Conservation (phyloP, 129 eudicot species). For the Heracleum sosnowskyi region DNA sequence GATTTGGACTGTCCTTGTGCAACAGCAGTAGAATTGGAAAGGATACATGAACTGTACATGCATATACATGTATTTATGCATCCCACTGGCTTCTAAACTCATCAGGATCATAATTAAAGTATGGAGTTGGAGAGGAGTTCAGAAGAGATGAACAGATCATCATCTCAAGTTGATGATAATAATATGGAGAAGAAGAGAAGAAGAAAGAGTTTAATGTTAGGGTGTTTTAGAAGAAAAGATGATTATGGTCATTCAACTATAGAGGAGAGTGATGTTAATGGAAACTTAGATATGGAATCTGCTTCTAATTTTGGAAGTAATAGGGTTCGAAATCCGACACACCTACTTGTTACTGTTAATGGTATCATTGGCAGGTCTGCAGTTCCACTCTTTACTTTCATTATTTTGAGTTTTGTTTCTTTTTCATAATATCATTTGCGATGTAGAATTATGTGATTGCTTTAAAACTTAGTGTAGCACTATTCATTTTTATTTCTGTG, state of each 20-base stretch:
- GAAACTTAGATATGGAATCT: conserved; percentile 52
- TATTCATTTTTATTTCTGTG: neutral
- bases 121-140: neutral
- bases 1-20: too few species aligned
- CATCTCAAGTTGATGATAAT: neutral
- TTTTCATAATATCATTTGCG: too few species aligned
- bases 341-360: conserved; percentile 70
- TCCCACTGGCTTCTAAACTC: neutral
- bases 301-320: conserved; percentile 18
- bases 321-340: conserved; percentile 35
- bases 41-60: neutral
- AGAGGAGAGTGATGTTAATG: conserved; percentile 38
- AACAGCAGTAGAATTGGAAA: too few species aligned
- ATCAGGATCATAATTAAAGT: too few species aligned
- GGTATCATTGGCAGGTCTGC: conserved; percentile 93
- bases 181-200: neutral
- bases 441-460: too few species aligned
- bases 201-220: conserved; percentile 27
- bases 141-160: neutral
- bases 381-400: too few species aligned
- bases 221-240: conserved; percentile 38
- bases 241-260: conserved; percentile 35
- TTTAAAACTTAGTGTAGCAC: too few species aligned
- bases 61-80: neutral
- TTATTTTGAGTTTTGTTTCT: too few species aligned